Evolutionary conservation across 768 basidiomycete species (phyloP).

Genomic region (Lactifluus pinguis): DNA sequence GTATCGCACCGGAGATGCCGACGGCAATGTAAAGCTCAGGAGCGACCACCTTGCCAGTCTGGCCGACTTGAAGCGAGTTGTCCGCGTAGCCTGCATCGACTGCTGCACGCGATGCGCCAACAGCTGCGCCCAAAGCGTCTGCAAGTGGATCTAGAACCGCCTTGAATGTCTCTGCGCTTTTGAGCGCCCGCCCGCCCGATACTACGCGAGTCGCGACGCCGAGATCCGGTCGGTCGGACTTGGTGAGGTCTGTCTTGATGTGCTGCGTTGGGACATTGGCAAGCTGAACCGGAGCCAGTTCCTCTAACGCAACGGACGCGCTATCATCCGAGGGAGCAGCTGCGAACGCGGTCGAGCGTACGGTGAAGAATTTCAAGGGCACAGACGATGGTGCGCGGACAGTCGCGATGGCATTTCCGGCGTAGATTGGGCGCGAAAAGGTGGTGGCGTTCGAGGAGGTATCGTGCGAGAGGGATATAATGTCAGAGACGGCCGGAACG

Average conservation of each 20-base stretch:
- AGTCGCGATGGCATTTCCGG: slow-evolving; percentile 94
- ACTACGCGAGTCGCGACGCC: slow-evolving; percentile 82
- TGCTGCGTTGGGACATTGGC: slow-evolving; percentile 50
- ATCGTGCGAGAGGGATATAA: slow-evolving; percentile 75
- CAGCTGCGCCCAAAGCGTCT: slow-evolving; percentile 87
- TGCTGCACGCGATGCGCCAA: slow-evolving; percentile 96
- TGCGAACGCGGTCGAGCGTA: slow-evolving; percentile 84
- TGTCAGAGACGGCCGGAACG: slow-evolving; percentile 84
- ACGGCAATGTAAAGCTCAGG: slow-evolving; percentile 94
- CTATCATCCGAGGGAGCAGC: slow-evolving; percentile 47
- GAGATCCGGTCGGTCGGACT: slow-evolving; percentile 89
- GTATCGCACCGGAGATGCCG: slow-evolving; percentile 97
- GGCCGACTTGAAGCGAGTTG: slow-evolving; percentile 97
- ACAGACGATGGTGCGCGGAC: slow-evolving; percentile 72
- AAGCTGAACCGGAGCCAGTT: slow-evolving; percentile 56
- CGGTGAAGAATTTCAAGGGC: slow-evolving; percentile 88
- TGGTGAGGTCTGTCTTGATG: slow-evolving; percentile 65
- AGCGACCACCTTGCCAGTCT: slow-evolving; percentile 97
- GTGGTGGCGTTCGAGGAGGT: slow-evolving; percentile 61
- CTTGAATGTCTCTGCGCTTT: slow-evolving; percentile 90
- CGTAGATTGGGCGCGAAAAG: slow-evolving; percentile 93
- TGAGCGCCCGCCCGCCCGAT: slow-evolving; percentile 91
- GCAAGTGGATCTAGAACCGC: slow-evolving; percentile 83
- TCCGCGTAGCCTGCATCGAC: slow-evolving; percentile 98
- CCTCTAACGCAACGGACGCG: slow-evolving; percentile 48